phyloP scores from a whole-genome alignment of 176 grass and related monocot species.

The Melocanna baccifera region DNA sequence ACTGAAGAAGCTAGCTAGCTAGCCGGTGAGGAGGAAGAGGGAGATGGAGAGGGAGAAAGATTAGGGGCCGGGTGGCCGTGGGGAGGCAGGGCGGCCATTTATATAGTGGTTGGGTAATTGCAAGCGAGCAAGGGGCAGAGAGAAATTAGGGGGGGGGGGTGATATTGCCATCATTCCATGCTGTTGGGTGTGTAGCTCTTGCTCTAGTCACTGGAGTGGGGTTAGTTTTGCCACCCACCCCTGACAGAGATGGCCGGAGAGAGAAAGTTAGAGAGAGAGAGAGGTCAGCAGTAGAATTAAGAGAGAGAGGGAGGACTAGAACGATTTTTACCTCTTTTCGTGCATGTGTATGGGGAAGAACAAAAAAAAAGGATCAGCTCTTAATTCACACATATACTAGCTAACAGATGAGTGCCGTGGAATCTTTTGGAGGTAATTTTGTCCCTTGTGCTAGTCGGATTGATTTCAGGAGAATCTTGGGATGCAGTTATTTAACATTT shows the following conservation, averaged over 20 bases:
- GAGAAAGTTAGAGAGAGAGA: background rate
- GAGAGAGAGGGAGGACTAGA: background rate
- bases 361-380: background rate
- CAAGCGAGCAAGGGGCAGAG: background rate
- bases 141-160: constrained; percentile 22
- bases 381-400: background rate
- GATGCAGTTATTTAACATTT: background rate
- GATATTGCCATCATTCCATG: constrained; percentile 49
- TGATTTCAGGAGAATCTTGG: constrained; percentile 6
- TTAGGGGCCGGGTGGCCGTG: constrained; percentile 10
- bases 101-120: constrained; percentile 43
- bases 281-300: background rate
- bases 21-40: background rate
- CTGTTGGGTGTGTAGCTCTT: constrained; percentile 27
- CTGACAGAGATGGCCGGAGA: constrained; percentile 38
- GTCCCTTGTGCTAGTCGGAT: constrained; percentile 2
- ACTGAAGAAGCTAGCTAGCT: background rate
- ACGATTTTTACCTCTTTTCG: background rate
- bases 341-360: background rate
- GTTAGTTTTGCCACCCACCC: constrained; percentile 85
- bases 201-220: constrained; percentile 37
- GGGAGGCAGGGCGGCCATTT: constrained; percentile 35
- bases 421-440: constrained; percentile 4
- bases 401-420: background rate
- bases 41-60: background rate